phyloP scores from a whole-genome alignment of 768 basidiomycete species.

The Lactarius sanguifluus region DNA sequence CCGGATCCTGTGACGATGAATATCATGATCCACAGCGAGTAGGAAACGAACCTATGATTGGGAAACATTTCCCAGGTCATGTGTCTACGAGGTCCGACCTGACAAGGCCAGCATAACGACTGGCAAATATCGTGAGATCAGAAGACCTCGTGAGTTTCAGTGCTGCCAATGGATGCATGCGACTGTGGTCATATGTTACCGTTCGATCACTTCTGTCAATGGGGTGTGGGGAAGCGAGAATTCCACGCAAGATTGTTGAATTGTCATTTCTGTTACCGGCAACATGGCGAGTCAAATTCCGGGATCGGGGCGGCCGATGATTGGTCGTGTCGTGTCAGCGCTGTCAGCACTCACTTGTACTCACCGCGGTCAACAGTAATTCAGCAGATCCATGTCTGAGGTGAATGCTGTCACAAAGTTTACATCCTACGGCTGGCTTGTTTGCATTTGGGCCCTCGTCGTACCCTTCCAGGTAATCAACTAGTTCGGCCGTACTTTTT shows the following conservation, averaged over 20 bases:
- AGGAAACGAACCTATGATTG: neutral
- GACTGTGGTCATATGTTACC: slow-evolving; percentile 38
- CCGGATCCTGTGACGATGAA: neutral
- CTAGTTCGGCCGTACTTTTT: neutral
- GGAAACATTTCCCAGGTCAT: neutral
- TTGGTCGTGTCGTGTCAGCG: neutral
- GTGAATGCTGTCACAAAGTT: slow-evolving; percentile 35
- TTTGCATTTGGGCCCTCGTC: slow-evolving; percentile 67
- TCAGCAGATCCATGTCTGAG: neutral
- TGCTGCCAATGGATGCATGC: neutral
- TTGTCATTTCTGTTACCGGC: neutral
- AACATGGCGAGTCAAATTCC: neutral
- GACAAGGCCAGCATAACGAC: neutral
- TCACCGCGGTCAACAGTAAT: neutral
- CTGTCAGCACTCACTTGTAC: no score
- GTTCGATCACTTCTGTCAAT: slow-evolving; percentile 56
- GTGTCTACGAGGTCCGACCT: neutral
- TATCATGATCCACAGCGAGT: neutral
- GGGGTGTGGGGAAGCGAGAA: neutral
- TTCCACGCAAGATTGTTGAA: neutral
- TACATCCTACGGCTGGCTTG: slow-evolving; percentile 60
- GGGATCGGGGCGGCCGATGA: neutral
- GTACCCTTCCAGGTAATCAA: slow-evolving; percentile 52
- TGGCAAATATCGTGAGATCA: neutral
- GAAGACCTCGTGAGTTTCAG: neutral